Evolutionary conservation across 2,329 filamentous ascomycete species (phyloP), one percentile per base, ranked within the genome.

Genomic region (Phyllosticta ampelicida): DNA sequence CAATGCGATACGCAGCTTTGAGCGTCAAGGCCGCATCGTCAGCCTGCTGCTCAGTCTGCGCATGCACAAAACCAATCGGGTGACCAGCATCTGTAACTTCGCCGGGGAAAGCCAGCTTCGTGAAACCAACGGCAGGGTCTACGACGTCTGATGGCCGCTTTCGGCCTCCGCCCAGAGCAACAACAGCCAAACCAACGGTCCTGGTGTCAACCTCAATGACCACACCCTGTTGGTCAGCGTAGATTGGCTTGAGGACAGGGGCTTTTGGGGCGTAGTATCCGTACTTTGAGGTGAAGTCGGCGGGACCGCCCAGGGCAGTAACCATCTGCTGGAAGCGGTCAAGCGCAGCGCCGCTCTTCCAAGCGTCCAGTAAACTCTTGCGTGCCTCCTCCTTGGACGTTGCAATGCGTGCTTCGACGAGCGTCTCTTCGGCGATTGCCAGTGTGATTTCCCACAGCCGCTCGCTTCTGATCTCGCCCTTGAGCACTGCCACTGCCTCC

Each of bases 151-250:
- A 30, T 5, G 57, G 57, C 10, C 48, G 20, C 19, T 49, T 54
- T n/a, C 57, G 20, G n/a, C 57, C 57, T n/a, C 57, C 57, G 1
- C 57, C 57, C 48, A 59, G 29, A 8, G 57, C 57, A n/a, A 59
- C 57, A 16, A 59, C 57, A 2, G 57, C 57, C n/a, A 59, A 29
- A 11, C 57, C 57, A 11, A 59, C 57, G 5, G 53, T 48, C 9
- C 57, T 48, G 29, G 57, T 55, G 28, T 59, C 57, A 4, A 59
- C 53, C 18, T 55, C 57, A 20, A 29, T 51, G 9, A 59, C 53
- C 1, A 59, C 53, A 21, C 57, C 57, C 4, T 20, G 20, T n/a
- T 30, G 20, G 9, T 59, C 57, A 5, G 57, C 48, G 28, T n/a
- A 59, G 48, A 59, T 36, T 16, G 48, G 48, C 53, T 3, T 19